Evolutionary conservation across 176 grass and related monocot species (phyloP).

Genomic region (Microstegium vimineum): DNA sequence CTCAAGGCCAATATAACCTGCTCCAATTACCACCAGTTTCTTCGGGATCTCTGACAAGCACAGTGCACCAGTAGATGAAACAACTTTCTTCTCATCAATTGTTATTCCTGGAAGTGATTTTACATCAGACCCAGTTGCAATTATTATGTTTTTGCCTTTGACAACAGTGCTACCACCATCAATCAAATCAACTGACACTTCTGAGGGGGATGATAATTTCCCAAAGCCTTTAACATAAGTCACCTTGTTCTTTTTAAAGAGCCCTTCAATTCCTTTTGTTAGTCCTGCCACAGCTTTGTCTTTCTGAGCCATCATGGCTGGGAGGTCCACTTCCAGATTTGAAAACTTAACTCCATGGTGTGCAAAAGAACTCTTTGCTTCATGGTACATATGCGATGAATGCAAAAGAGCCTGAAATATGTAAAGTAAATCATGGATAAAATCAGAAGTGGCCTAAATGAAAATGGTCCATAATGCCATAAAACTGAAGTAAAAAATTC

Average conservation of each 20-base stretch:
- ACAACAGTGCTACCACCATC: constrained; percentile 78
- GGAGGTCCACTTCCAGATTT: constrained; percentile 80
- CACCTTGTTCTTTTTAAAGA: constrained; percentile 99
- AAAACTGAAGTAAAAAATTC: not conserved
- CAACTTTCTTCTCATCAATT: constrained; percentile 98
- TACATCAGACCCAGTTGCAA: constrained; percentile 95
- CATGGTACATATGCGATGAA: constrained; percentile 96
- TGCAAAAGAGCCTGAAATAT: constrained; percentile 86
- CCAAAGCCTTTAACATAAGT: constrained; percentile 90
- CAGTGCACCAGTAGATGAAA: constrained; percentile 95
- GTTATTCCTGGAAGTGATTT: constrained; percentile 88
- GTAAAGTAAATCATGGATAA: not conserved
- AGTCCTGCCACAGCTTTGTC: constrained; percentile 88
- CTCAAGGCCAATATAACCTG: constrained; percentile 95
- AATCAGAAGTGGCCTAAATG: not conserved
- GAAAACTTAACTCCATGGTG: constrained; percentile 90
- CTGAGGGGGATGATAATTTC: constrained; percentile 77
- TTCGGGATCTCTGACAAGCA: constrained; percentile 75
- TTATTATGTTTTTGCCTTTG: constrained; percentile 86
- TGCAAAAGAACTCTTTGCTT: constrained; percentile 79
- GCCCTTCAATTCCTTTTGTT: constrained; percentile 90
- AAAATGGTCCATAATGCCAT: not conserved
- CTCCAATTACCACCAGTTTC: constrained; percentile 93
- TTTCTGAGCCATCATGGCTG: constrained; percentile 97
- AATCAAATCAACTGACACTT: constrained; percentile 85